phyloP scores from a whole-genome alignment of 2,329 filamentous ascomycete species.

The Neofusicoccum umdonicola region DNA sequence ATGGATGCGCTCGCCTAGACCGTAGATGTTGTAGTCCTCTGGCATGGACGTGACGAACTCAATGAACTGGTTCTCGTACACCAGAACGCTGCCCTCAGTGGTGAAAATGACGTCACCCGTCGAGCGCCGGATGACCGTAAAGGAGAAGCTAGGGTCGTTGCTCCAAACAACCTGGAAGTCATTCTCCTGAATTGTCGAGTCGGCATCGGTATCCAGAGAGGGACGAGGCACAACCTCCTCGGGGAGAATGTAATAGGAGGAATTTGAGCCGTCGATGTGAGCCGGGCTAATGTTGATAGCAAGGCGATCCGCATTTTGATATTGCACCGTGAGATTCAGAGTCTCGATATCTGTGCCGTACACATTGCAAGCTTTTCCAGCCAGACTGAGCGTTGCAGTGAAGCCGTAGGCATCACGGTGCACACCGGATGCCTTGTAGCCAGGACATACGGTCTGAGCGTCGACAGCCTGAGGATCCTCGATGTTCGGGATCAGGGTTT shows the following conservation, averaged over 20 bases:
- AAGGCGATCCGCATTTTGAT: slow-evolving; percentile 63
- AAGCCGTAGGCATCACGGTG: slow-evolving; percentile 47
- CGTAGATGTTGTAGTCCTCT: slow-evolving; percentile 72
- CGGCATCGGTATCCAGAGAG: slow-evolving; percentile 42
- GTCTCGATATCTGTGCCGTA: slow-evolving; percentile 73
- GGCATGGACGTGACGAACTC: slow-evolving; percentile 67
- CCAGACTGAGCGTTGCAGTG: slow-evolving; percentile 52
- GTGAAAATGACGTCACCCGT: slow-evolving; percentile 67
- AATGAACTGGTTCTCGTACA: slow-evolving; percentile 76
- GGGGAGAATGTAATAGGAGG: slow-evolving; percentile 65
- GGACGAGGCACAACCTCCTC: slow-evolving; percentile 62
- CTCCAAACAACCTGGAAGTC: slow-evolving; percentile 55
- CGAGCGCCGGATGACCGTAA: slow-evolving; percentile 55
- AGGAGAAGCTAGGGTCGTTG: slow-evolving; percentile 58
- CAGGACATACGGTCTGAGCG: slow-evolving; percentile 62
- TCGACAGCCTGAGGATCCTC: slow-evolving; percentile 62
- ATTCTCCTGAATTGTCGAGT: slow-evolving; percentile 39
- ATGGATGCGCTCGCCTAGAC: slow-evolving; percentile 71
- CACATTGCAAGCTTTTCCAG: slow-evolving; percentile 62
- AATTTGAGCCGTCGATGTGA: slow-evolving; percentile 59
- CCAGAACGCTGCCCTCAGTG: slow-evolving; percentile 61
- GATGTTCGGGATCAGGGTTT: slow-evolving; percentile 57
- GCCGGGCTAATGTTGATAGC: slow-evolving; percentile 69
- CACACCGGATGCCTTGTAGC: slow-evolving; percentile 56
- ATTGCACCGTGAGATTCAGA: slow-evolving; percentile 66